phyloP scores from a whole-genome alignment of 164 flowering plant species.

The Hamamelis virginiana region DNA sequence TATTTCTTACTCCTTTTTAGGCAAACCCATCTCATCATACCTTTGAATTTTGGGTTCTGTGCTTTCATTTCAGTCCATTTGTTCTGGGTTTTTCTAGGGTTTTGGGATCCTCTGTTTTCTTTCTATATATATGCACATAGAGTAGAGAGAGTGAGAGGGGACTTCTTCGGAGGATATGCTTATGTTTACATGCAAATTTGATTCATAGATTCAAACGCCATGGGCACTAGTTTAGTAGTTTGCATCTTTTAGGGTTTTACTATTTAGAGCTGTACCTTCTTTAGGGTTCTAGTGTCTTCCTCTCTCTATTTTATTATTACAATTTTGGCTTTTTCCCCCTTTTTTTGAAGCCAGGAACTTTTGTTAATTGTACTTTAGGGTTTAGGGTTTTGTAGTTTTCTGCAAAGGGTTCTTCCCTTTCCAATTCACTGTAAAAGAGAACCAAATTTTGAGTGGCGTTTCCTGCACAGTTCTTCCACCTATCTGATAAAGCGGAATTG shows the following conservation, averaged over 20 bases:
- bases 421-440: not conserved
- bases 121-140: not conserved
- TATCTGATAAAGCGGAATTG: not conserved
- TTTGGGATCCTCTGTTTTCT: constrained; percentile 7
- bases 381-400: constrained; percentile 37
- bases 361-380: constrained; percentile 21
- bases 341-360: not conserved
- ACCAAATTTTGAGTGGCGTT: too few relatives aligned
- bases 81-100: constrained; percentile 19
- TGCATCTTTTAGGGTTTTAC: not conserved
- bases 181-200: too few relatives aligned
- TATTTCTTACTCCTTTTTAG: not conserved
- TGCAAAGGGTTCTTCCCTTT: not conserved
- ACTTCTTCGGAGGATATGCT: not conserved
- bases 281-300: constrained; percentile 2
- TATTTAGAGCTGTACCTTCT: not conserved
- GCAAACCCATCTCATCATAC: constrained; percentile 5
- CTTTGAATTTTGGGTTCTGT: constrained; percentile 1
- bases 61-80: not conserved
- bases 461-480: too few relatives aligned
- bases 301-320: not conserved
- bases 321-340: constrained; percentile 19
- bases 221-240: not conserved
- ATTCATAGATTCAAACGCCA: too few relatives aligned
- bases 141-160: not conserved